Percentiles rank a stretch among this genome's conserved stretches.
Conservation (phyloP, 345 rosid genomes). For the Syzygium aromaticum region DNA sequence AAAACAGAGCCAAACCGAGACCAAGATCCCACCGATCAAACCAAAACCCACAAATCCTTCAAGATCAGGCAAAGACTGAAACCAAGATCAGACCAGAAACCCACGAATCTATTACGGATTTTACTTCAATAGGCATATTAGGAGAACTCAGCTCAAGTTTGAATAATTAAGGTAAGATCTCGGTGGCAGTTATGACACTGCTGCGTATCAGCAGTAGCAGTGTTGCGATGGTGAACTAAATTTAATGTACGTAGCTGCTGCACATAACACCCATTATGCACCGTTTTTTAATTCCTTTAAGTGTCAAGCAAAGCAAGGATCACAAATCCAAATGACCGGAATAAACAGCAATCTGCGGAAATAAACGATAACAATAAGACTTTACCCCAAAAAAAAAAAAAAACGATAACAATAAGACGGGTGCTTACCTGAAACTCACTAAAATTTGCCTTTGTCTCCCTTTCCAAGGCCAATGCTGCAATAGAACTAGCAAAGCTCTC, state of each 20-base stretch:
- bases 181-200: neutral
- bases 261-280: too few species aligned
- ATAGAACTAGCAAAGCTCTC: slow-evolving; percentile 54
- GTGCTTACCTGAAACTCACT: slow-evolving; percentile 68
- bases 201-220: neutral
- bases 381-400: too few species aligned
- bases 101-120: neutral
- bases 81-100: neutral
- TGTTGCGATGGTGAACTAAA: neutral
- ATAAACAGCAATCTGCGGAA: neutral
- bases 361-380: neutral
- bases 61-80: neutral
- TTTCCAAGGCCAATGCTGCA: slow-evolving; percentile 68
- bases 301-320: neutral
- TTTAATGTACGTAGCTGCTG: neutral
- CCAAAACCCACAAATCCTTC: neutral
- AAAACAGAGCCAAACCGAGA: neutral
- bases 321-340: neutral
- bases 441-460: slow-evolving; percentile 71
- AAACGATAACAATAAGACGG: neutral
- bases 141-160: neutral
- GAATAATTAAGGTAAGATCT: neutral
- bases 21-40: neutral
- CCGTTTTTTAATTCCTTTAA: neutral
- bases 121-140: neutral